Base-by-base conservation (phyloP, 1,284 basidiomycete species). In the Ustilago sp. region DNA sequence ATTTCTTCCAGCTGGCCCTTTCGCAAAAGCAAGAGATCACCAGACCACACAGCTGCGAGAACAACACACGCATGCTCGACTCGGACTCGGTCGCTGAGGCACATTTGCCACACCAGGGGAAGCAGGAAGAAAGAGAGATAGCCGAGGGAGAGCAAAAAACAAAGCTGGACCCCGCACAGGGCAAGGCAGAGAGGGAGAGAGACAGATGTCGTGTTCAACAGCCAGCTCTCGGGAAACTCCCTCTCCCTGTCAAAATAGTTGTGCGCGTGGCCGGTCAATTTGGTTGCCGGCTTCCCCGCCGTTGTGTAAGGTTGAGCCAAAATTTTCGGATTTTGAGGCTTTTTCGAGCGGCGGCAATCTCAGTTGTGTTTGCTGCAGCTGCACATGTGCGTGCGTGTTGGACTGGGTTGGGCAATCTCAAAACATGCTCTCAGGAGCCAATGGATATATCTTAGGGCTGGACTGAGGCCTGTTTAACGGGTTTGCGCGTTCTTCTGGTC, bases 231-330 rank as follows among this genome's bases (percentile, higher is more conserved):
- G 66, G 60, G 39, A 68, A 63, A 68, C 66, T 59, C 47, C 11
- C 47, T 35, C 28, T 19, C 8, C 15, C 54, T 11, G 19, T 28
- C 15, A 17, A 28, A 32, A 12, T 17, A 7, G 17, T 43, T 2
- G 9, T 41, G 39, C 17, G 43, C 19, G 17, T 23, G n/a, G 63
- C 69, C 69, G 64, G 69, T 57, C 64, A 72, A 67, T 67, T 67
- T 67, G 64, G 60, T 63, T 58, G 43, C 69, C 69, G 69, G 56
- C 31, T 15, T 23, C 35, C 43, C 11, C 23, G 32, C 13, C 34
- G 35, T 31, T n/a, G 15, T 48, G 19, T 59, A 48, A n/a, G 39
- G 35, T 35, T 36, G 34, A 36, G 8, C 17, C 17, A 17, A 23
- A 28, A 39, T n/a, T n/a, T n/a, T 15, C 39, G 39, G 39, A 41